Evolutionary conservation across 495 filamentous ascomycete genomes (phyloP), one percentile per base, ranked within the genome.

Genomic region (Podospora bellae-mahoneyi): DNA sequence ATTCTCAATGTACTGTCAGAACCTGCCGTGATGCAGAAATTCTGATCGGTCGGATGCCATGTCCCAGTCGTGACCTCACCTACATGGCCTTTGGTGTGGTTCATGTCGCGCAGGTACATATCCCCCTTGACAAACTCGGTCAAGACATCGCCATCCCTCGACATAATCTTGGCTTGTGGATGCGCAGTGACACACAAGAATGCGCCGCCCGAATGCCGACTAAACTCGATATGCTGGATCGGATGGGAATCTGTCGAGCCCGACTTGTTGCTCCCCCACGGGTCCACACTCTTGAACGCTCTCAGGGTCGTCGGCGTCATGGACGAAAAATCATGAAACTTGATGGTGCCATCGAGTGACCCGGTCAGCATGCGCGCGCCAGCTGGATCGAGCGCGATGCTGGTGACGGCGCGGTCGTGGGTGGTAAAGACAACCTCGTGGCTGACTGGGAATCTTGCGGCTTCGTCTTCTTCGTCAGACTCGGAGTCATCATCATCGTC

Each of bases 101-200:
- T 85, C 86, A 97, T 92, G 74, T 99, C 96, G 54, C 95, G 86
- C 66, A 99, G 79, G 75, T 99, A 99, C 94, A 97, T 97, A 74
- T 99, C 95, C 23, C 95, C 95, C 79, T 99, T 99, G 64, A 90
- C 88, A 70, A 96, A 97, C 76, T 97, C 93, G 2, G 89, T 88
- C 15, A 93, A 66, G 10, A 89, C 84, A 54, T 93, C 92, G 7
- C 95, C 95, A 81, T 99, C 94, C 69, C 95, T 88, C 73, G 85
- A 90, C 73, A 97, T 83, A 57, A 99, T 88, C 76, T 92, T 92
- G 2, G 94, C 92, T 75, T 99, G 96, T 2, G 93, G 86, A 7
- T 91, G 89, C 0, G 94, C 94, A 2, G 93, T 88, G 23, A 97
- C 83, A 69, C 95, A 92, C 28, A 99, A 87, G 59, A 99, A 87